Evolutionary conservation across 345 rosid genomes (phyloP), one percentile per base, ranked within the genome.

Genomic region (Litchi chinensis): DNA sequence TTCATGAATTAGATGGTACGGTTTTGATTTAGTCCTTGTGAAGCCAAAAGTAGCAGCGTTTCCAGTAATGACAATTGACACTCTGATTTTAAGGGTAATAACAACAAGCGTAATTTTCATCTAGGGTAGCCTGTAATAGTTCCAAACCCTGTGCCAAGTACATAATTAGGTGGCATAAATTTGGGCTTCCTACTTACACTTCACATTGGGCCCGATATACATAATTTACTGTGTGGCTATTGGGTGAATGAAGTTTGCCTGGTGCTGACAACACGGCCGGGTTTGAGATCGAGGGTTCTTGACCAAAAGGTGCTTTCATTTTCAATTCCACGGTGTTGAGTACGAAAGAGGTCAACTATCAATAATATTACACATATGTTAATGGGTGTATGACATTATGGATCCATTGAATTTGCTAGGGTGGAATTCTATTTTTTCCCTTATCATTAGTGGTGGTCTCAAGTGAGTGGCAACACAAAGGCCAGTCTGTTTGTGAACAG

Each of bases 401-500:
- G 65, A 60, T 21, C 65, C 65, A 60, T 60, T 60, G 26, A 59
- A 59, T n/a, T 21, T 59, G 10, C 64, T 0, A 0, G 80, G 71
- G 69, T 32, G 16, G 56, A 71, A 28, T 82, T 82, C n/a, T 15
- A 46, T 60, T 54, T 40, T 74, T 39, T 3, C 16, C 48, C 48
- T 65, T 24, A 18, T 70, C 70, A 82, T 75, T 65, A 60, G 70
- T 75, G 39, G 73, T 56, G 37, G 52, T 40, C 73, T 59, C 48
- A 64, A 48, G 50, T 6, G 37, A 32, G 37, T 2, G 37, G 37
- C 7, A 16, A 6, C 11, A 65, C 43, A 10, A 18, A 46, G 24
- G 56, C 66, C 65, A 44, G 2, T 75, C 79, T 22, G 70, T 57
- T 69, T 50, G 78, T 52, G 59, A 50, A 66, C 70, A 77, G 81